Evolutionary conservation across 2,329 filamentous ascomycete species (phyloP), one percentile per base, ranked within the genome.

Genomic region (Rutstroemia sydowiana): DNA sequence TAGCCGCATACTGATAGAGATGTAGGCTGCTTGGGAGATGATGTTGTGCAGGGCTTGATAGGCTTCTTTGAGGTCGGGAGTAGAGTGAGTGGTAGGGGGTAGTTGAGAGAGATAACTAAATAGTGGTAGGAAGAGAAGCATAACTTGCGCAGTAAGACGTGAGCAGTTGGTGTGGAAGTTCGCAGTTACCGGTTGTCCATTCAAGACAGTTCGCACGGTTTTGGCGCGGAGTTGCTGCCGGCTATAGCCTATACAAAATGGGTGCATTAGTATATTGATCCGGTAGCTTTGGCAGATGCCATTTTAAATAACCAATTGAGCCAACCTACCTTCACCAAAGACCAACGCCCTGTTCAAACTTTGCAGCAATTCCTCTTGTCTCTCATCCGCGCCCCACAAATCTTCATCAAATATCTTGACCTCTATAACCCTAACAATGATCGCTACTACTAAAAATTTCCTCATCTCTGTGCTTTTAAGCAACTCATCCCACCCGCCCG

Each of bases 131-230:
- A 65, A 47, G 9, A 65, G 48, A 8, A 73, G 62, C 8, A 71
- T 69, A 55, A 77, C 70, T 59, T 76, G 75, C 43, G 76, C 76
- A 39, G 73, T 74, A 30, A 77, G 68, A 53, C 72, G 74, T 52
- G 75, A 70, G 1, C 74, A 72, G 47, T 74, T 71, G 7, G 69
- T 68, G 46, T 71, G 69, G 55, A 76, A 65, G 36, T 56, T 28
- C 1, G 51, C 26, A 1, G 63, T 61, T 40, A 60, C 47, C 9
- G 59, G 36, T 8, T 46, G 21, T 14, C 16, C 13, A 2, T 52
- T 48, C 9, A 65, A 31, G 28, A 65, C 51, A 10, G 52, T 55
- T 10, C 59, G 56, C 26, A 55, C 49, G 2, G 53, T 54, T 39
- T 56, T 30, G 5, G 59, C 28, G 36, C 62, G 59, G 9, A 63